phyloP scores from a whole-genome alignment of 306 rosid genomes.

The Pyrus communis region DNA sequence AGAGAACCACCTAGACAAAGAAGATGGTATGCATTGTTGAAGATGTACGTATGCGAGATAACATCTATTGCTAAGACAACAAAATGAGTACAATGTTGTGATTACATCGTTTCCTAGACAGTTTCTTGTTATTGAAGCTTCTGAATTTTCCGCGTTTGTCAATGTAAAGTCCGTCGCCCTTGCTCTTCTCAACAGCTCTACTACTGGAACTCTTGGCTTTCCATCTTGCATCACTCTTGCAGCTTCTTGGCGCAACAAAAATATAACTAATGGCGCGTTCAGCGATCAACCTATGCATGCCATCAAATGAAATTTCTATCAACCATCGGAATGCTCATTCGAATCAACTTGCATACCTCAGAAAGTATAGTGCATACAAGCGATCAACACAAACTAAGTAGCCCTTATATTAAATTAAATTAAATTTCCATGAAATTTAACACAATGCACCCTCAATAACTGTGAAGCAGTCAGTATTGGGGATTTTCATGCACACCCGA shows the following conservation, averaged over 20 bases:
- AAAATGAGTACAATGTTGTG: neutral
- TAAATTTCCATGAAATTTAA: no score
- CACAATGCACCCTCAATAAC: no score
- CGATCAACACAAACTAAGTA: no score
- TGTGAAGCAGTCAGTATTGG: no score
- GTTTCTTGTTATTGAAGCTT: conserved; percentile 72
- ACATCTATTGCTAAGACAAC: conserved; percentile 9
- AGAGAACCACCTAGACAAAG: conserved; percentile 72
- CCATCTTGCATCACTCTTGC: conserved; percentile 20
- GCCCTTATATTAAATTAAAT: no score
- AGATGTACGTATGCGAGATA: neutral
- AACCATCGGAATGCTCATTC: neutral
- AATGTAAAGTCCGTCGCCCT: conserved; percentile 59
- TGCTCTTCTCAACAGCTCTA: conserved; percentile 52
- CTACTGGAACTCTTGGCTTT: conserved; percentile 38
- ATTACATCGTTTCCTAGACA: conserved; percentile 76
- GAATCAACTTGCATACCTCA: neutral
- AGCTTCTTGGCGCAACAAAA: conserved; percentile 15
- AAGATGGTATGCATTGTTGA: conserved; percentile 8
- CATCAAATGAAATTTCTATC: neutral
- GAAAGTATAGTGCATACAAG: neutral
- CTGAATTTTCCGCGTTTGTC: conserved; percentile 73
- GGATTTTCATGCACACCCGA: no score
- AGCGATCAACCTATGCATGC: conserved; percentile 24
- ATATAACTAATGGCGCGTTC: conserved; percentile 16